Base-by-base conservation (phyloP, 1,284 basidiomycete genomes). In the Malassezia caprae region DNA sequence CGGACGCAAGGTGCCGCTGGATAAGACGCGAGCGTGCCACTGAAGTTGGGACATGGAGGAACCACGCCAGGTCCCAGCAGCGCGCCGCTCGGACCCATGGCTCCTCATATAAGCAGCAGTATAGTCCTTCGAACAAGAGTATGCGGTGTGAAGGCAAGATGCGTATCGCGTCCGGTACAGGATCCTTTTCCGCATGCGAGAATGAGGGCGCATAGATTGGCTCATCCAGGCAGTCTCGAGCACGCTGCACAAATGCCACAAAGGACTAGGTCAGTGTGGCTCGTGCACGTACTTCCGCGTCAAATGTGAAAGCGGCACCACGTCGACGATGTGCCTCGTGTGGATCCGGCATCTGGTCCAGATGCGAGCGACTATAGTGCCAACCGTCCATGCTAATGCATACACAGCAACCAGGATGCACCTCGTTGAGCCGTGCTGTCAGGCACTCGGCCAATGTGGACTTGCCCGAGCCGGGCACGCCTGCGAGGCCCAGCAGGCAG, bases 381-480 rank as follows among this genome's bases (percentile, higher is more conserved):
- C 88, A 91, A 12, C 88, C 89, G 69, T 91, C 88, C 52, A 89
- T 78, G 5, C 84, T 82, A 10, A 90, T 80, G 19, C 84, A 79
- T 32, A 84, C 77, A 8, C 43, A 48, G 12, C 31, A 8, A 27
- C 30, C n/a, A 15, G 39, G 4, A 24, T 21, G 15, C 17, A 24
- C 4, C 21, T 12, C 19, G 40, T 40, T 48, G 26, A 40, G 28
- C 19, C 65, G 48, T 0, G 41, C 40, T 7, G 78, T 64, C 4
- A 82, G 78, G 8, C 79, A 76, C 31, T 76, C 72, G 1, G 86
- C 81, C 19, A 90, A 79, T 0, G 84, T 81, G 0, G 86, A 83
- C 77, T 91, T 91, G 10, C 88, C 88, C 1, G 86, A 86, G 0
- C 85, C 88, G 5, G 88, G 88, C 13, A 87, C 82, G 13, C 88